A percentile compares a stretch with the other conserved stretches of the same genome.
These are phyloP conservation scores for Fraxinus excelsior DNA, from an alignment of 257 asterid genomes.

Conservation along the genomic window DNA sequence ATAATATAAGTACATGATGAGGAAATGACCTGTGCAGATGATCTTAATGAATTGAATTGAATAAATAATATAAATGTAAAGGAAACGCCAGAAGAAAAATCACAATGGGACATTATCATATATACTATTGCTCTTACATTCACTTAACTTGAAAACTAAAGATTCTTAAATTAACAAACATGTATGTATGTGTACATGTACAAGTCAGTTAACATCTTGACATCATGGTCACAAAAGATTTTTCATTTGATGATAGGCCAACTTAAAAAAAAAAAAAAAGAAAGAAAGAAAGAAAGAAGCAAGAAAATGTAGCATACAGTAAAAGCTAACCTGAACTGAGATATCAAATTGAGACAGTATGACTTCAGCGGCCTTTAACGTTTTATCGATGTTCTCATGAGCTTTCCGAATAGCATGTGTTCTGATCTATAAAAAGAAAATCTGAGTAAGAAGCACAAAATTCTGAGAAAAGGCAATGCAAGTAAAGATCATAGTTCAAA, in stretches of 20 bases:
- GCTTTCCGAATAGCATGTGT: constrained; percentile 96
- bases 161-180: not conserved
- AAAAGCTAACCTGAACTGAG: constrained; percentile 76
- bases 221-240: not conserved
- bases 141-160: not conserved
- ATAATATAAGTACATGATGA: not conserved
- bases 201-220: not conserved
- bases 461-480: constrained; percentile 1
- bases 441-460: constrained; percentile 16
- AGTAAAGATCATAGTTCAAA: constrained; percentile 24
- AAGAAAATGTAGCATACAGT: constrained; percentile 2
- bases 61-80: not conserved
- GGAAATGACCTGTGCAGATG: not conserved
- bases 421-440: constrained; percentile 63
- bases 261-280: not conserved
- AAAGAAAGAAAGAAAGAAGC: not conserved
- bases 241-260: not conserved
- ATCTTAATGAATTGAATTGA: not conserved
- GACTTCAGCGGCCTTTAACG: constrained; percentile 94
- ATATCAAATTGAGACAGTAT: constrained; percentile 86
- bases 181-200: not conserved
- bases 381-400: constrained; percentile 92
- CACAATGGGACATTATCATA: not conserved
- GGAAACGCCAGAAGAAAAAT: not conserved
- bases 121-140: not conserved